Evolutionary conservation across 1,284 basidiomycete genomes (phyloP).

Genomic region (Ganoderma lucidum): DNA sequence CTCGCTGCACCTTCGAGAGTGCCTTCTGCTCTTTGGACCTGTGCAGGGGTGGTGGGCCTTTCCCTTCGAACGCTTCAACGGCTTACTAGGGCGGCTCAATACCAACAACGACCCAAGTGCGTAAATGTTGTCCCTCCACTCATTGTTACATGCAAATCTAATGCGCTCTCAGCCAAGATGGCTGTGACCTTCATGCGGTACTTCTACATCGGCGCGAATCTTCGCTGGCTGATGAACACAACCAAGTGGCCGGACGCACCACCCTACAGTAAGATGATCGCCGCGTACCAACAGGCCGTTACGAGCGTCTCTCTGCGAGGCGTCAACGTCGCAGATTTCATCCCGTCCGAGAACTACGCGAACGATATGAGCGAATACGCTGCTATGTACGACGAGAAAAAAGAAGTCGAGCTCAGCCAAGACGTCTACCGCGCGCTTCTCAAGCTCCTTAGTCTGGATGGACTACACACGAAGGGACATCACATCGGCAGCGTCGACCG

Average conservation of each 20-base stretch:
- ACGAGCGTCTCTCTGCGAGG: neutral
- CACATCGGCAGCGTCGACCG: neutral
- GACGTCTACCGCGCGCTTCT: neutral
- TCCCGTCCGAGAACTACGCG: neutral
- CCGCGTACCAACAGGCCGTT: constrained; percentile 3
- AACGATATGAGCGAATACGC: neutral
- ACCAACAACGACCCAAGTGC: constrained; percentile 18
- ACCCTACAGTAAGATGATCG: neutral
- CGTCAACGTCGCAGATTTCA: neutral
- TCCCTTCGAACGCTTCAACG: constrained; percentile 31
- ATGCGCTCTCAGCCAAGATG: constrained; percentile 19
- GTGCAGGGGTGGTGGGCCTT: constrained; percentile 41
- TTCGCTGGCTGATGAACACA: constrained; percentile 16
- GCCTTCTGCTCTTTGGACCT: constrained; percentile 44
- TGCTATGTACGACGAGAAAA: neutral
- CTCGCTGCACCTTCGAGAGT: constrained; percentile 42
- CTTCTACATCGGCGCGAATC: constrained; percentile 22
- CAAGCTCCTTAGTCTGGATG: neutral
- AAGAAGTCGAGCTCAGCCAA: neutral
- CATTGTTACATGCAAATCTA: neutral
- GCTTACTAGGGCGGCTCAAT: constrained; percentile 20
- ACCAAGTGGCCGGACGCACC: constrained; percentile 15
- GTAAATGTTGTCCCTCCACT: neutral
- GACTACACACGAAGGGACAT: neutral
- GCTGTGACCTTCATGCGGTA: constrained; percentile 22